Evolutionary conservation across 2,329 filamentous ascomycete species (phyloP), one percentile per base, ranked within the genome.

Genomic region (Hansfordia pulvinata): DNA sequence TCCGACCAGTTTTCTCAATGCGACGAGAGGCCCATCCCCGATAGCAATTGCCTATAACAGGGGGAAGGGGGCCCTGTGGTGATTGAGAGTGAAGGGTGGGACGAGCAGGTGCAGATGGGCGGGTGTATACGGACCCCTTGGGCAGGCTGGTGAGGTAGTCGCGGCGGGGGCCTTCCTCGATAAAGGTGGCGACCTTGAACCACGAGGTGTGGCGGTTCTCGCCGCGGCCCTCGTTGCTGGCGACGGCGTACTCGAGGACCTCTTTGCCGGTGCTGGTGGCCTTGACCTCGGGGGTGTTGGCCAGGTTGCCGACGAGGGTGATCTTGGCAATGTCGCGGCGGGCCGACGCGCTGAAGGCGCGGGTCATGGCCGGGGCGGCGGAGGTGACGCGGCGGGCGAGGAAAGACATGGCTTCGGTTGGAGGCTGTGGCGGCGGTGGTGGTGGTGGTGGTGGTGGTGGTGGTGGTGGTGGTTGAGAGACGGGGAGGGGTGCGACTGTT

Each of bases 291-390:
- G 90, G 88, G 28, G 72, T 67, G 42, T 74, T 69, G 34, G 70
- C 84, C 27, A 98, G 73, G 53, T 85, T 79, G 47, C 90, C 90
- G 41, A 94, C 68, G 53, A 98, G 63, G 44, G 75, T 79, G 62
- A 98, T 79, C 54, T 76, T 79, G 40, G 90, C 82, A 39, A 90
- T 46, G 35, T 65, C 56, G 35, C 70, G 66, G 26, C 69, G 53
- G 20, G 73, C 58, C 23, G 78, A 75, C 41, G 75, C 74, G 60
- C 74, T 83, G 69, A 94, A 93, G 46, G 75, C 57, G 55, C 84
- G 83, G 31, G 45, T 31, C 31, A 35, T 35, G 42, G 39, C 55
- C 46, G 52, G 56, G 49, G 60, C 56, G 47, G 55, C 55, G 48
- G 56, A 50, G 42, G 40, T 54, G 56, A 56, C 55, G 54, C 61